Base-by-base conservation (phyloP, 805 yeast genomes). In the Candida ascalaphidarum region DNA sequence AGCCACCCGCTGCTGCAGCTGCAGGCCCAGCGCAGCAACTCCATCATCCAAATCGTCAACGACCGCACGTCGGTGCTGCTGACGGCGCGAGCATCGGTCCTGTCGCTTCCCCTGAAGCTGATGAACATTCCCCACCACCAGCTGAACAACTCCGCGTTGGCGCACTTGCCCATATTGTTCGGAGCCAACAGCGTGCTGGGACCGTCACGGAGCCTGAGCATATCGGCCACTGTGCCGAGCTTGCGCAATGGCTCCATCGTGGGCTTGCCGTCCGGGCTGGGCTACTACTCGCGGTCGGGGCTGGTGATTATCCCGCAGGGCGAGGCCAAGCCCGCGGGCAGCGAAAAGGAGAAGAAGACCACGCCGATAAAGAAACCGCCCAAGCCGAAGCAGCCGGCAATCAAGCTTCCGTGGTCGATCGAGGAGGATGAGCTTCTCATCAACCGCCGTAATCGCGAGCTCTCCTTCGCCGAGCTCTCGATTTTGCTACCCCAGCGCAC, bases 401-500 rank as follows among this genome's bases (percentile, higher is more conserved):
- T 48, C 34, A 37, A 43, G 25, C 50, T 62, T 21, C 65, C 70
- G 1, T 71, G 76, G 76, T 53, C 70, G 2, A 54, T 58, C 42
- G 92, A 81, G 29, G 94, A 84, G 51, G 94, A 84, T 52, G 81
- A 77, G 36, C 50, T 84, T 21, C 42, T 73, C 23, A 66, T 68
- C 26, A 62, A 71, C 34, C 60, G 81, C 28, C 53, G 72, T 7
- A 57, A 69, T 27, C 58, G 75, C 38, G 79, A 78, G 31, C 55
- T 85, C 22, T 69, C 80, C 19, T 65, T 80, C 43, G 80, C 78
- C 11, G 95, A 85, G 52, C 58, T 85, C 21, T 68, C 80, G 11
- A 77, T 84, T 19, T 53, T 85, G 29, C 58, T 85, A 23, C 89
- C 92, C 11, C 69, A 68, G 32, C 70, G 84, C 37, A 65, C 92